A percentile compares a stretch with the other conserved stretches of the same genome.
These are phyloP conservation scores for Hypoxylon sp. DNA, from an alignment of 2,329 filamentous ascomycete genomes.

Conservation along the genomic window DNA sequence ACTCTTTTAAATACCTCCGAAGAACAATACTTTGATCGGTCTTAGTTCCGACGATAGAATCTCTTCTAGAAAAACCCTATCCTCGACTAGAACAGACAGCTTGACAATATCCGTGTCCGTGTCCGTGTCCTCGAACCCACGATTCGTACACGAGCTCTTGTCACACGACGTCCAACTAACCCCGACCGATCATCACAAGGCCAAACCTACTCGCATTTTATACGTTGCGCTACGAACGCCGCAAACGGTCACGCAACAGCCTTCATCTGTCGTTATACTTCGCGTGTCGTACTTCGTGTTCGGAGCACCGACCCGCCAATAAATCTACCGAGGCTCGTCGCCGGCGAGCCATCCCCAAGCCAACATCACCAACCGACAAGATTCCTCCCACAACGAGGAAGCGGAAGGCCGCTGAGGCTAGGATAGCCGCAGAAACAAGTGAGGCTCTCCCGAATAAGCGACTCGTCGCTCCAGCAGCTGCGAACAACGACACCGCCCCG, in stretches of 20 bases:
- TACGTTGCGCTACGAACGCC: neutral
- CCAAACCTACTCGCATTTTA: neutral
- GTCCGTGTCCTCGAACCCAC: conserved; percentile 4
- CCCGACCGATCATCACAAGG: conserved; percentile 2
- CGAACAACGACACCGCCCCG: conserved; percentile 56
- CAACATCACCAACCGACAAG: conserved; percentile 50
- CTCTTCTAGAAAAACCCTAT: too few relatives aligned
- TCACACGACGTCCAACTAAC: conserved; percentile 4
- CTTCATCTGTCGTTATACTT: conserved; percentile 11
- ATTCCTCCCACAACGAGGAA: conserved; percentile 69
- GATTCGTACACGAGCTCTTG: conserved; percentile 3
- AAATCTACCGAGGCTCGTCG: conserved; percentile 33
- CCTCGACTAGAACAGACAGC: too few relatives aligned
- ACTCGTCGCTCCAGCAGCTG: conserved; percentile 59
- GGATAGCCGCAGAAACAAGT: conserved; percentile 58
- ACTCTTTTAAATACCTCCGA: too few relatives aligned
- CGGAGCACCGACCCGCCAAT: conserved; percentile 1
- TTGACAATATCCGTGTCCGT: too few relatives aligned
- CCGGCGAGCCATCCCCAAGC: conserved; percentile 36
- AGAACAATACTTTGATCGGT: too few relatives aligned
- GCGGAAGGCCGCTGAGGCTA: conserved; percentile 72
- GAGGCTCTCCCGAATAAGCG: conserved; percentile 60
- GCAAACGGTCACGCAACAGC: neutral
- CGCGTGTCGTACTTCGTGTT: too few relatives aligned
- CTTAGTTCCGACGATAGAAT: too few relatives aligned